Conservation (phyloP, 2,329 filamentous ascomycete species). For the Periglandula ipomoeae region DNA sequence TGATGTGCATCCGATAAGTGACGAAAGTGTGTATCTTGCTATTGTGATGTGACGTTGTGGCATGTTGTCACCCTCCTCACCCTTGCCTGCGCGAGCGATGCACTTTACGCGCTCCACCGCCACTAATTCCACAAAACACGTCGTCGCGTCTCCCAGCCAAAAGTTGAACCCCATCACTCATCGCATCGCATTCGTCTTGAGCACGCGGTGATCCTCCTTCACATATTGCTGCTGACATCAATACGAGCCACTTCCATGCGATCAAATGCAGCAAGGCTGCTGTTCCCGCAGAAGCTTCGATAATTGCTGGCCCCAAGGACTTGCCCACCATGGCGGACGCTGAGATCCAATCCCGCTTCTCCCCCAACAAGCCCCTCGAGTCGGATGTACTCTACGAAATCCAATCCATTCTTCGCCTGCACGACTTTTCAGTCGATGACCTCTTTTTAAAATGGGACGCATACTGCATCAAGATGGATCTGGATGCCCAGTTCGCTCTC, state of each 20-base stretch:
- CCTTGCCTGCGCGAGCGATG: too few species aligned
- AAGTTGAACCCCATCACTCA: neutral
- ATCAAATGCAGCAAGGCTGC: too few species aligned
- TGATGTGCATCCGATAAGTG: too few species aligned
- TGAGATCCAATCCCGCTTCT: conserved; percentile 26
- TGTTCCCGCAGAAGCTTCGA: too few species aligned
- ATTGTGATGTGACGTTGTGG: too few species aligned
- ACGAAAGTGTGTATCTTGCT: too few species aligned
- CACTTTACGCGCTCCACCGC: conserved; percentile 3
- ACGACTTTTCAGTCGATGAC: conserved; percentile 73
- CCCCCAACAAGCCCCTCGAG: conserved; percentile 44
- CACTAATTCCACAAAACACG: neutral
- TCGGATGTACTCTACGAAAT: conserved; percentile 74
- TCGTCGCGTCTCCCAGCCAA: conserved; percentile 3
- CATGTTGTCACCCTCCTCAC: too few species aligned
- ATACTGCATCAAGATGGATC: conserved; percentile 89
- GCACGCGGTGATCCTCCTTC: too few species aligned
- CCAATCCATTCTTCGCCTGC: conserved; percentile 75
- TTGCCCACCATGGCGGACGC: conserved; percentile 25
- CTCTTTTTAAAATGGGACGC: conserved; percentile 99
- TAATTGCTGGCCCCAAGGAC: neutral
- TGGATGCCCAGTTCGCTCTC: conserved; percentile 55
- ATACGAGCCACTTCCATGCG: too few species aligned
- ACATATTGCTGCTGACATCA: too few species aligned
- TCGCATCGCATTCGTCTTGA: neutral